Percentiles rank a stretch among this genome's conserved stretches.
These are phyloP conservation scores for Hanseniaspora hatyaiensis DNA, from an alignment of 805 yeast genomes.

Conservation along the genomic window DNA sequence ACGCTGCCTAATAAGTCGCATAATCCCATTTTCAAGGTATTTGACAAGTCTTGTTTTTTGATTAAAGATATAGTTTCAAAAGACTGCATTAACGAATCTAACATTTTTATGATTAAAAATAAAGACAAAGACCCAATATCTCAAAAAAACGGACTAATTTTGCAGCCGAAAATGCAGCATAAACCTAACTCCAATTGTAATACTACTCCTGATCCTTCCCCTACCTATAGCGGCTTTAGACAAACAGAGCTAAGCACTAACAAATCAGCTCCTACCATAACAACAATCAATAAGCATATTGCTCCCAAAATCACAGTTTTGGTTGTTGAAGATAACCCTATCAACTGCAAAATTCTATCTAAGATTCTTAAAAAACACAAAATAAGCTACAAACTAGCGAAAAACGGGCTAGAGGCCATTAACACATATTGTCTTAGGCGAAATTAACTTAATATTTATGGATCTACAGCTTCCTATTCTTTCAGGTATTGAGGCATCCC, in stretches of 20 bases:
- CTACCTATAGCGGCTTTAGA: too few relatives aligned
- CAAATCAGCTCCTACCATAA: neutral
- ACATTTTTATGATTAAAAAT: neutral
- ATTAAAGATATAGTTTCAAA: constrained; percentile 13
- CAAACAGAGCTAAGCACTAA: neutral
- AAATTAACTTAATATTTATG: constrained; percentile 89
- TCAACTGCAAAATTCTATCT: constrained; percentile 83
- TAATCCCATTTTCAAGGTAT: constrained; percentile 6
- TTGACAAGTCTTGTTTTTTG: neutral
- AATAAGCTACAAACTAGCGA: constrained; percentile 74
- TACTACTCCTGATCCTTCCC: neutral
- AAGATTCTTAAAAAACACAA: constrained; percentile 77
- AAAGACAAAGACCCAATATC: neutral
- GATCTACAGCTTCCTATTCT: constrained; percentile 93
- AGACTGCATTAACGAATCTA: too few relatives aligned
- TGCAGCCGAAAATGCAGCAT: neutral
- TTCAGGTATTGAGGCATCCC: constrained; percentile 91
- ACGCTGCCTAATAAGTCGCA: neutral
- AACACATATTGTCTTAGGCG: constrained; percentile 88
- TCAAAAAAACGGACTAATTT: constrained; percentile 6
- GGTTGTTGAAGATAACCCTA: constrained; percentile 92
- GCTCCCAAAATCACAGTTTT: constrained; percentile 81
- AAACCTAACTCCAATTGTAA: neutral
- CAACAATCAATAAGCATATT: constrained; percentile 24
- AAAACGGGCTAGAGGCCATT: constrained; percentile 88